phyloP scores from a whole-genome alignment of 2,329 filamentous ascomycete species.

The Trichoderma oligosporum region DNA sequence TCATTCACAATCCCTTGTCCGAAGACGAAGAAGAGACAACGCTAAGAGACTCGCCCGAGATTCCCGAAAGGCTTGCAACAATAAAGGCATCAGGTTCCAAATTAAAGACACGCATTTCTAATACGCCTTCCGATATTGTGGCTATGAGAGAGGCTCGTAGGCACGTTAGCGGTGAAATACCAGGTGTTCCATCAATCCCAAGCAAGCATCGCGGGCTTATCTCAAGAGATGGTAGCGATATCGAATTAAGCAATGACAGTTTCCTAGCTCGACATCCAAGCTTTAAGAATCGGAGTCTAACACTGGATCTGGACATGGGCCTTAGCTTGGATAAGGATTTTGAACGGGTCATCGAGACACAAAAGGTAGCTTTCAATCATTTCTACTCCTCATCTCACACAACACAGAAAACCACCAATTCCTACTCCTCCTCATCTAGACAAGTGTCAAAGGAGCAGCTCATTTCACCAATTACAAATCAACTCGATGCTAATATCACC shows the following conservation, averaged over 20 bases:
- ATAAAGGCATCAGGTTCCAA: constrained; percentile 84
- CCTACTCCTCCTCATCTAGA: constrained; percentile 32
- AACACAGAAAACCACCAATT: constrained; percentile 20
- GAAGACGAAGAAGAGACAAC: constrained; percentile 40
- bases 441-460: constrained; percentile 41
- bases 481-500: constrained; percentile 59
- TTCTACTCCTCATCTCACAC: constrained; percentile 23
- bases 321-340: constrained; percentile 90
- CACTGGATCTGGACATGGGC: constrained; percentile 75
- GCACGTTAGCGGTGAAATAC: constrained; percentile 74
- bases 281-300: constrained; percentile 78
- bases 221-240: constrained; percentile 45
- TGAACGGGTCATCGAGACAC: constrained; percentile 87
- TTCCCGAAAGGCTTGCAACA: constrained; percentile 81
- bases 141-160: constrained; percentile 84
- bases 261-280: constrained; percentile 63
- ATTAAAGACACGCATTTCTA: constrained; percentile 83
- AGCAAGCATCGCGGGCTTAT: constrained; percentile 56
- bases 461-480: constrained; percentile 19
- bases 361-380: constrained; percentile 69
- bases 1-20: constrained; percentile 71
- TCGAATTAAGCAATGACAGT: constrained; percentile 36
- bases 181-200: constrained; percentile 57
- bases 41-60: constrained; percentile 52
- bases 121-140: constrained; percentile 77